These are phyloP conservation scores for Bauhinia variegata DNA, from an alignment of 306 rosid species.

Conservation along the genomic window DNA sequence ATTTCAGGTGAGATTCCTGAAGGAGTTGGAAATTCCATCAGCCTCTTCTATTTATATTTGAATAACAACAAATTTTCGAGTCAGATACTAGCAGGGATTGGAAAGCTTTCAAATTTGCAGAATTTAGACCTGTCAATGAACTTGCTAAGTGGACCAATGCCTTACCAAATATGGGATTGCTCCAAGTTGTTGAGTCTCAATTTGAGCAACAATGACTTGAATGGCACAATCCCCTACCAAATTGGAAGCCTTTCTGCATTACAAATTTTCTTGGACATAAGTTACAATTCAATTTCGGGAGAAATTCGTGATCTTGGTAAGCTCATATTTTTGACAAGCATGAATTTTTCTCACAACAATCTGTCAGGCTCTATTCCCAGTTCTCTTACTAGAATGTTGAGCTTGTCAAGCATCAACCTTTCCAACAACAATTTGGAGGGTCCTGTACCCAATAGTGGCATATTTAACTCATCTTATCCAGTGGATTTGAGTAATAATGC, in stretches of 20 bases:
- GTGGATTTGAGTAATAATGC: slow-evolving; percentile 48
- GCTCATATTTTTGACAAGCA: slow-evolving; percentile 50
- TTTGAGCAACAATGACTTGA: no score
- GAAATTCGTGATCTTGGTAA: slow-evolving; percentile 41
- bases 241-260: slow-evolving; percentile 50
- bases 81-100: slow-evolving; percentile 36
- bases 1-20: slow-evolving; percentile 54
- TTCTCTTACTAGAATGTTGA: slow-evolving; percentile 40
- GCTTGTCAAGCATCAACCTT: slow-evolving; percentile 49
- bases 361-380: slow-evolving; percentile 54
- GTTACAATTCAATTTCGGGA: slow-evolving; percentile 57
- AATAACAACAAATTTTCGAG: slow-evolving; percentile 51
- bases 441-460: slow-evolving; percentile 37
- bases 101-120: no score
- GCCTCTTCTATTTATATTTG: slow-evolving; percentile 34
- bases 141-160: no score
- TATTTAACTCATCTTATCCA: slow-evolving; percentile 39
- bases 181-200: no score
- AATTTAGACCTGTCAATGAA: no score
- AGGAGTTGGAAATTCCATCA: slow-evolving; percentile 42
- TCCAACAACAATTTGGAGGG: slow-evolving; percentile 61
- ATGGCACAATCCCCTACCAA: no score
- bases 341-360: slow-evolving; percentile 57
- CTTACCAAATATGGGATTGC: no score
- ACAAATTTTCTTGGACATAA: slow-evolving; percentile 51